These are phyloP conservation scores for Leucaena leucocephala DNA, from an alignment of 306 rosid species.

Conservation along the genomic window DNA sequence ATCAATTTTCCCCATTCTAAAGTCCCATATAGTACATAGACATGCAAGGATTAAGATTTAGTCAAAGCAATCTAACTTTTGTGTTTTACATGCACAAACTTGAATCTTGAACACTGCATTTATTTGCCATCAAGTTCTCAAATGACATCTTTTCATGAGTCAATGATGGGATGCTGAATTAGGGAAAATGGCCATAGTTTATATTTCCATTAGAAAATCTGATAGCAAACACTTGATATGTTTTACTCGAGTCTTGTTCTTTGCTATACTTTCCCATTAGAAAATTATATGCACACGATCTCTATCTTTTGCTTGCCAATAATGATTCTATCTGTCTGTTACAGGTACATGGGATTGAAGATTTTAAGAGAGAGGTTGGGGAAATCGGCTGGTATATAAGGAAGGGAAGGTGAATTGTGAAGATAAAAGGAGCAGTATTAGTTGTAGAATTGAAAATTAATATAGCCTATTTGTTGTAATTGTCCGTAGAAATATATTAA, in stretches of 20 bases:
- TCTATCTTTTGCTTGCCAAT: conserved; percentile 17
- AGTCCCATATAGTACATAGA: not conserved
- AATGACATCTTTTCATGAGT: not conserved
- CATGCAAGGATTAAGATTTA: not conserved
- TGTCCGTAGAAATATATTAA: conserved; percentile 42
- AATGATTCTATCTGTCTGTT: conserved; percentile 29
- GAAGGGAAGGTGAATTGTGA: conserved; percentile 34
- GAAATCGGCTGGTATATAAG: conserved; percentile 61
- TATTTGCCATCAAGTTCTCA: not conserved
- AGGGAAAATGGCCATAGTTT: not conserved
- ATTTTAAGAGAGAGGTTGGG: conserved; percentile 80
- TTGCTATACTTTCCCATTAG: not conserved
- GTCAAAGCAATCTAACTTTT: not conserved
- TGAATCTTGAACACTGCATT: not conserved
- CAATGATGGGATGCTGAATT: not conserved
- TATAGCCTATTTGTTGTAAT: conserved; percentile 40
- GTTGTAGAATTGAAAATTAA: conserved; percentile 36
- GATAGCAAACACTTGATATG: not conserved
- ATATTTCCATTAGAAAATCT: not conserved
- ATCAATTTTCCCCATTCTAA: too few relatives aligned
- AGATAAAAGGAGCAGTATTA: conserved; percentile 30
- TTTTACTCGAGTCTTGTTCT: not conserved
- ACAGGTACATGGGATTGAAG: conserved; percentile 96
- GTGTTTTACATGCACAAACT: not conserved
- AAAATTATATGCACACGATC: not conserved